phyloP scores from a whole-genome alignment of 2,329 filamentous ascomycete genomes.

The Ophiostoma sp. region DNA sequence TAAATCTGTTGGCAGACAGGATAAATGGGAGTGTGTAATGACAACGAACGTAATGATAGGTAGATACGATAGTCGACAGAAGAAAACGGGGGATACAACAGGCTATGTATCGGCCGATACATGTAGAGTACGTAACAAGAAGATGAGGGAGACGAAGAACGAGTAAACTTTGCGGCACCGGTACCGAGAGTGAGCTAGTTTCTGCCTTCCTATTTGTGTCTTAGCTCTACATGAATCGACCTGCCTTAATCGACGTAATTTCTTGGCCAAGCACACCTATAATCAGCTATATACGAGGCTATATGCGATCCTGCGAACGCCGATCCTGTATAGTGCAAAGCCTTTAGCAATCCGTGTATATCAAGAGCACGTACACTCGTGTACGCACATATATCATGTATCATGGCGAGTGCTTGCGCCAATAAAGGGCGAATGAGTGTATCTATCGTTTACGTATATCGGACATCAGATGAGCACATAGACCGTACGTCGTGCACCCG shows the following conservation, averaged over 20 bases:
- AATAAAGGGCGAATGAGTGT: too few species aligned
- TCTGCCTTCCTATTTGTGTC: background rate
- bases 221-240: background rate
- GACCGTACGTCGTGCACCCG: too few species aligned
- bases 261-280: background rate
- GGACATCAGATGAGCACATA: too few species aligned
- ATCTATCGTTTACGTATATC: too few species aligned
- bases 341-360: too few species aligned
- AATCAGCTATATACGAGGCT: background rate
- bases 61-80: background rate
- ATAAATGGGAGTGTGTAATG: background rate
- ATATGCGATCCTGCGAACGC: background rate
- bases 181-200: background rate
- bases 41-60: background rate
- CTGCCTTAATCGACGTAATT: background rate
- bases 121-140: background rate
- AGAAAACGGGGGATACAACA: background rate
- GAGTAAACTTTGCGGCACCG: constrained; percentile 5
- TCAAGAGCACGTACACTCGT: too few species aligned
- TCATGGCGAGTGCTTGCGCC: too few species aligned
- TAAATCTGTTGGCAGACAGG: background rate
- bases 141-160: background rate
- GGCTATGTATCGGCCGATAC: background rate
- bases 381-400: too few species aligned
- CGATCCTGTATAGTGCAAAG: background rate